Conservation (phyloP, 2,329 filamentous ascomycete species). For the Pseudogymnoascus sp. region DNA sequence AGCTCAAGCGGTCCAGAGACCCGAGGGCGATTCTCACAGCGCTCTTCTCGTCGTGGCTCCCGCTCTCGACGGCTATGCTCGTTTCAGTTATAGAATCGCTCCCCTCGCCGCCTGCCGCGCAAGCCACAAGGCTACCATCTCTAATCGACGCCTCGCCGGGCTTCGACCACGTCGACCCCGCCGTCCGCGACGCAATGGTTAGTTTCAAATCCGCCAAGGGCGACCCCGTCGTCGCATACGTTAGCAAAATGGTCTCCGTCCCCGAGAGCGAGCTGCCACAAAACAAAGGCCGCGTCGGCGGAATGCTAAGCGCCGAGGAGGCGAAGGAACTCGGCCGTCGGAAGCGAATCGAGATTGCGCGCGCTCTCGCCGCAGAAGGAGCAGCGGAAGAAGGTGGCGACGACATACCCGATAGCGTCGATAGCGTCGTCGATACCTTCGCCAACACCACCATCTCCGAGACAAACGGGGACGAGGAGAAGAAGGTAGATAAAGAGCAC, state of each 20-base stretch:
- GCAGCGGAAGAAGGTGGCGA: conserved; percentile 12
- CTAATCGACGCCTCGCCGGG: conserved; percentile 76
- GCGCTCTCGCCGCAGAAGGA: conserved; percentile 51
- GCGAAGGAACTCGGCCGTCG: conserved; percentile 78
- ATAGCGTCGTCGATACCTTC: conserved; percentile 42
- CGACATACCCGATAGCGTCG: conserved; percentile 26
- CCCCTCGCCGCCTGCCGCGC: conserved; percentile 72
- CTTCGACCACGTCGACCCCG: conserved; percentile 56
- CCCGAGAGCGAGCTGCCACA: conserved; percentile 86
- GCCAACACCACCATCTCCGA: conserved; percentile 52
- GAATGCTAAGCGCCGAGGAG: conserved; percentile 77
- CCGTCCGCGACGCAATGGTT: conserved; percentile 71
- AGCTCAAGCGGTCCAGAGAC: conserved; percentile 76
- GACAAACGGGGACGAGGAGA: conserved; percentile 41
- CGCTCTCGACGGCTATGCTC: conserved; percentile 81
- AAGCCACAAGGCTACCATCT: conserved; percentile 69
- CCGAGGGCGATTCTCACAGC: conserved; percentile 75
- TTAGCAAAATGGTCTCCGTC: conserved; percentile 97
- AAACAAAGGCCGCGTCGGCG: conserved; percentile 65
- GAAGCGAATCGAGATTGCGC: conserved; percentile 82
- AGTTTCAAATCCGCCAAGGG: conserved; percentile 62
- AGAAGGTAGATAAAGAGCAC: conserved; percentile 68
- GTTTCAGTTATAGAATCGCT: conserved; percentile 92
- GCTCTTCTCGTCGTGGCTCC: conserved; percentile 83
- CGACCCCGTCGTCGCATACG: conserved; percentile 82